phyloP scores from a whole-genome alignment of 306 rosid species.

The Castanea crenata region DNA sequence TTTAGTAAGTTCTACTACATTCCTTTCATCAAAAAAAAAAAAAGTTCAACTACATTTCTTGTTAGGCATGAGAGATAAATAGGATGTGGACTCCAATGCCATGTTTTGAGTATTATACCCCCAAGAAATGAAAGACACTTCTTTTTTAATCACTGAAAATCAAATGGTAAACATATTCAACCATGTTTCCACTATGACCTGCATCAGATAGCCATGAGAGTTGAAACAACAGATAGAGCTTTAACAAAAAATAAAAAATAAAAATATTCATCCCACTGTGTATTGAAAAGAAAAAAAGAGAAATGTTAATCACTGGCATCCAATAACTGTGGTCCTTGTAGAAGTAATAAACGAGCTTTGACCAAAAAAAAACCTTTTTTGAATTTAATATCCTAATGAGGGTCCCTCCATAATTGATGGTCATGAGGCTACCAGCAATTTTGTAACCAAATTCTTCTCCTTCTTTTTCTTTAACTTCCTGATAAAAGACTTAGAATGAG shows the following conservation, averaged over 20 bases:
- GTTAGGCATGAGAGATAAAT: slow-evolving; percentile 21
- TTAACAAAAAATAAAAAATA: background rate
- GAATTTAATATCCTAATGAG: background rate
- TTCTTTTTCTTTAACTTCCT: no score
- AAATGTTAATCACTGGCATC: background rate
- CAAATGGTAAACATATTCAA: background rate
- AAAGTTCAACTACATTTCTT: slow-evolving; percentile 8
- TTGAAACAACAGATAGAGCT: background rate
- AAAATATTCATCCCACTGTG: background rate
- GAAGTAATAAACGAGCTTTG: background rate
- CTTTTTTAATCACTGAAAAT: background rate
- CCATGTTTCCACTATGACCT: no score
- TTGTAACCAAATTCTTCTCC: background rate
- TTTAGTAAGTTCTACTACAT: slow-evolving; percentile 21
- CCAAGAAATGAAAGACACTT: background rate
- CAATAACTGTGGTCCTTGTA: background rate
- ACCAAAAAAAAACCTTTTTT: background rate
- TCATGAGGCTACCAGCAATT: background rate
- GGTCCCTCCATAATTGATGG: background rate
- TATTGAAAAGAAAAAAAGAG: background rate
- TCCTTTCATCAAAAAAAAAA: no score
- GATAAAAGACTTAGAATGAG: no score
- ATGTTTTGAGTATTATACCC: background rate
- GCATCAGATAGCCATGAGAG: no score
- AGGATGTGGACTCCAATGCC: background rate